Evolutionary conservation across 164 flowering plant genomes (phyloP).

Genomic region (Stephania cephalantha): DNA sequence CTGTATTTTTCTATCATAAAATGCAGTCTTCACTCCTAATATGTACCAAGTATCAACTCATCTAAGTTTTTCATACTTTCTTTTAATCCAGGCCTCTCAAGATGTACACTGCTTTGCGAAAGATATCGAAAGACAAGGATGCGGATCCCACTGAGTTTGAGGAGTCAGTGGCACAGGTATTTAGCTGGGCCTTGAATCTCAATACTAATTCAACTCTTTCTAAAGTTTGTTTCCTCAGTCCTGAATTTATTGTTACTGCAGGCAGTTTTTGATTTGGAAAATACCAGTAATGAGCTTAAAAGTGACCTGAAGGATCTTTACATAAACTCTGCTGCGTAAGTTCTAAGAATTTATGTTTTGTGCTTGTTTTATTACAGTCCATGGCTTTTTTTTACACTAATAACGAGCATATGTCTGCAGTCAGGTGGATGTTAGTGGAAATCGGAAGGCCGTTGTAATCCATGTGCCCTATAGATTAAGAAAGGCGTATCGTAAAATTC

Average conservation of each 20-base stretch:
- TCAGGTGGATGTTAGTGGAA: constrained; percentile 34
- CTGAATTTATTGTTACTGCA: constrained; percentile 12
- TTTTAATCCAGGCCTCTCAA: constrained; percentile 22
- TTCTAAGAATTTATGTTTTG: neutral
- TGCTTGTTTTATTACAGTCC: neutral
- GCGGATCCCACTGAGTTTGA: constrained; percentile 63
- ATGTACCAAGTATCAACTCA: neutral
- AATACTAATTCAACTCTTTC: neutral
- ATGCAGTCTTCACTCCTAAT: too few relatives aligned
- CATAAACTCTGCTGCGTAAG: constrained; percentile 40
- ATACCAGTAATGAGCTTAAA: constrained; percentile 38
- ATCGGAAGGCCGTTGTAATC: constrained; percentile 40
- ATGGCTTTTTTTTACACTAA: neutral
- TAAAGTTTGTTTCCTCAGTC: neutral
- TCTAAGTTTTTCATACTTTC: neutral
- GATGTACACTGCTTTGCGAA: constrained; percentile 56
- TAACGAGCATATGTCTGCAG: neutral
- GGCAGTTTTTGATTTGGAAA: constrained; percentile 46
- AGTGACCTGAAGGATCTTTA: constrained; percentile 47
- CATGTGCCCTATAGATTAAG: constrained; percentile 48
- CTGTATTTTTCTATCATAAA: too few relatives aligned
- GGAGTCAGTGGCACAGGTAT: constrained; percentile 50
- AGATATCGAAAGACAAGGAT: constrained; percentile 64
- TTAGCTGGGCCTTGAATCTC: neutral
- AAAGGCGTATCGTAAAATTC: constrained; percentile 43